Evolutionary conservation across 768 basidiomycete genomes (phyloP).

Genomic region (Mycena alexandri): DNA sequence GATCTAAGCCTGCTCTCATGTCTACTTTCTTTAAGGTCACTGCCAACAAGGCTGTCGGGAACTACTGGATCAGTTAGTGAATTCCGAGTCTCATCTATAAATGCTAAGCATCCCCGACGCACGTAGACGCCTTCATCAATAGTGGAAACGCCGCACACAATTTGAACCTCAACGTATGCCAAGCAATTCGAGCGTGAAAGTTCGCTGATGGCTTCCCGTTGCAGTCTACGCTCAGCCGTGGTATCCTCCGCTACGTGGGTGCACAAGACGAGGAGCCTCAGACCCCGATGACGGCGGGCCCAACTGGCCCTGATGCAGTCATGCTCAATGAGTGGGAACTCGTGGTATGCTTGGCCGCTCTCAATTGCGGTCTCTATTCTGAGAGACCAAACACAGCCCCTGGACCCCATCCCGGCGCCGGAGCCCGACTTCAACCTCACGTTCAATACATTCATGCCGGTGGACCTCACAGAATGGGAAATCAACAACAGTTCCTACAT

Average conservation of each 20-base stretch:
- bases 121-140: slow-evolving; percentile 37
- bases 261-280: slow-evolving; percentile 49
- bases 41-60: slow-evolving; percentile 59
- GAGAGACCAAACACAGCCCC: slow-evolving; percentile 2
- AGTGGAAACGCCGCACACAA: slow-evolving; percentile 48
- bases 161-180: slow-evolving; percentile 38
- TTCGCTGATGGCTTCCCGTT: background rate
- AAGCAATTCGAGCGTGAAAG: background rate
- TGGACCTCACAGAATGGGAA: slow-evolving; percentile 43
- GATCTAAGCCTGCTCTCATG: slow-evolving; percentile 7
- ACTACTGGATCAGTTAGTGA: slow-evolving; percentile 60
- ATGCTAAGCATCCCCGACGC: background rate
- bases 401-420: slow-evolving; percentile 36
- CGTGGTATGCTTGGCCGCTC: background rate
- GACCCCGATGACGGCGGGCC: slow-evolving; percentile 42
- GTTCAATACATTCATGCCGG: slow-evolving; percentile 44
- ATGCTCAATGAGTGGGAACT: slow-evolving; percentile 32
- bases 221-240: slow-evolving; percentile 43
- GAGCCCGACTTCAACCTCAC: slow-evolving; percentile 32
- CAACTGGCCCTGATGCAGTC: slow-evolving; percentile 25
- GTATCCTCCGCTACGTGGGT: slow-evolving; percentile 53
- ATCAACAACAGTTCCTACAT: slow-evolving; percentile 47
- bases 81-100: slow-evolving; percentile 24
- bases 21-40: slow-evolving; percentile 38
- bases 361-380: background rate